Evolutionary conservation across 192 early-diverging fungal species (phyloP).

Genomic region (Backusella circina): DNA sequence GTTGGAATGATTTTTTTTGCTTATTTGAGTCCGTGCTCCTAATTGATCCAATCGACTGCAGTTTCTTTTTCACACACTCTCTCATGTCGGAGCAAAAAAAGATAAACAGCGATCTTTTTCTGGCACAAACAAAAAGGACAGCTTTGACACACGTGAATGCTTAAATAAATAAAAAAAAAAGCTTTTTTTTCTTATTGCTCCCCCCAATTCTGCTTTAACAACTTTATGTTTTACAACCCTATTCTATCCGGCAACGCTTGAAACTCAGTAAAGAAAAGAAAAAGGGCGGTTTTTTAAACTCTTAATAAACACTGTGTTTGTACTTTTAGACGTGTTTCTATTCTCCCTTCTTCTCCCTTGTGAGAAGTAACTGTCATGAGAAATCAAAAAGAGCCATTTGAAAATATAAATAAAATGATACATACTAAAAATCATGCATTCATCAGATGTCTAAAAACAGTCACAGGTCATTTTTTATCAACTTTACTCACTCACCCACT

Average conservation of each 20-base stretch:
- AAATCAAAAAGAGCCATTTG: not conserved
- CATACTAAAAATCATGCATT: not conserved
- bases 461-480: not conserved
- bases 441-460: not conserved
- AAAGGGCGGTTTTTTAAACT: not conserved
- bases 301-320: conserved; percentile 3
- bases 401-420: not conserved
- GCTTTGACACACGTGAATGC: not conserved
- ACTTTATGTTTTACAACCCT: not conserved
- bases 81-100: not conserved
- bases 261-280: not conserved
- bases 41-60: not conserved
- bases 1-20: not conserved
- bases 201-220: not conserved
- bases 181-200: not conserved
- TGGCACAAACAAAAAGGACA: not conserved
- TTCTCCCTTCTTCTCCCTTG: not conserved
- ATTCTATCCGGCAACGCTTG: not conserved
- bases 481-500: not conserved
- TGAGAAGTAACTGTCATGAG: not conserved
- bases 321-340: not conserved
- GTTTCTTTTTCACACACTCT: conserved; percentile 1
- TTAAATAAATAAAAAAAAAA: not conserved
- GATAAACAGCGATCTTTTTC: not conserved
- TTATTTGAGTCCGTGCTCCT: conserved; percentile 15